Evolutionary conservation across 306 rosid species (phyloP).

Genomic region (Casuarina cunninghamiana): DNA sequence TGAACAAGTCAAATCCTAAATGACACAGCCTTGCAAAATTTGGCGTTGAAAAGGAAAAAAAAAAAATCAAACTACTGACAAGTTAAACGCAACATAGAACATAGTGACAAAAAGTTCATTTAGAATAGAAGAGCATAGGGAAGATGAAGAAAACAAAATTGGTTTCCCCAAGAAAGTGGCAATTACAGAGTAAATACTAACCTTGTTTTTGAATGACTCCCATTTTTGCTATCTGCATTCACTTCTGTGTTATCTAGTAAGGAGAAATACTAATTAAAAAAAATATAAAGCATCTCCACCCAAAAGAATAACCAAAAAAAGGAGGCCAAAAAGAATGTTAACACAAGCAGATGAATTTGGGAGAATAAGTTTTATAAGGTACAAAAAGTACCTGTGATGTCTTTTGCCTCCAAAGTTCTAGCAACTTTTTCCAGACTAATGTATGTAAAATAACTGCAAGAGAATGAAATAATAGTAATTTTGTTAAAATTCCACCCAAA

Average conservation of each 20-base stretch:
- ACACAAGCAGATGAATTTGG: neutral
- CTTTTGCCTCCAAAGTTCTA: constrained; percentile 53
- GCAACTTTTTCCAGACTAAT: constrained; percentile 67
- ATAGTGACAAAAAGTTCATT: neutral
- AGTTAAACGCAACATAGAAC: neutral
- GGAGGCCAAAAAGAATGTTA: constrained; percentile 12
- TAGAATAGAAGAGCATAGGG: neutral
- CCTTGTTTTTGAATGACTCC: constrained; percentile 50
- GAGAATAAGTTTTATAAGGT: neutral
- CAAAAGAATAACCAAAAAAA: constrained; percentile 12
- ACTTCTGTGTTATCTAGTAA: constrained; percentile 40
- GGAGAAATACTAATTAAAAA: constrained; percentile 17
- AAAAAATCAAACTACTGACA: neutral
- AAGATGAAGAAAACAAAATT: constrained; percentile 17
- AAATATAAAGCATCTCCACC: neutral
- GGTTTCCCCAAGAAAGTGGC: constrained; percentile 4
- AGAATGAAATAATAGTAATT: constrained; percentile 21
- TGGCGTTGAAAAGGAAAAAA: neutral
- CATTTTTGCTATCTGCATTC: constrained; percentile 30
- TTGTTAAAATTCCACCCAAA: constrained; percentile 13
- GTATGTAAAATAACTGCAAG: constrained; percentile 78
- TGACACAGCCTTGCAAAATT: neutral
- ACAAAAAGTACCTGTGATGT: constrained; percentile 51
- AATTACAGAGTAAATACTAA: constrained; percentile 32
- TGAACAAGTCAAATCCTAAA: neutral